Conservation (phyloP, 2,329 filamentous ascomycete species). For the Coniochaeta sp. region DNA sequence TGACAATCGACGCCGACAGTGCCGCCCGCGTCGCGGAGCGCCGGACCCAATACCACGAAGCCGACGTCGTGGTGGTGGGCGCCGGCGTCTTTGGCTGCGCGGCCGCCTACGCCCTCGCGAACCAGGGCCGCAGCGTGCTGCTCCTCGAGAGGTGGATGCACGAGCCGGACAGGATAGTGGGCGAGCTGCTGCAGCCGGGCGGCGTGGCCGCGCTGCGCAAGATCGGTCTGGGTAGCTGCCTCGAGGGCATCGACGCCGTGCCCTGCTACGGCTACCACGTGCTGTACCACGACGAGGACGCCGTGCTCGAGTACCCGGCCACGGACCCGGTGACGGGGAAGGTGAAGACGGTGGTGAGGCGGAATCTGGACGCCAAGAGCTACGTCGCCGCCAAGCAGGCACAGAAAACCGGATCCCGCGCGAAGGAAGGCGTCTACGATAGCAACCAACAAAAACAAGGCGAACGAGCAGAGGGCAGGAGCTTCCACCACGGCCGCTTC, state of each 20-base stretch:
- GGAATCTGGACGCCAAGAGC: conserved; percentile 6
- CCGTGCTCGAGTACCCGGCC: conserved; percentile 72
- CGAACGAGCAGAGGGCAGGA: conserved; percentile 60
- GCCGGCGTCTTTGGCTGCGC: conserved; percentile 88
- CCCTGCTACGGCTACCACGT: conserved; percentile 82
- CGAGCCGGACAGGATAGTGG: conserved; percentile 92
- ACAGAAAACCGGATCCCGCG: conserved; percentile 21
- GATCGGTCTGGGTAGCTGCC: conserved; percentile 71
- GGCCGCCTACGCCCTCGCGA: conserved; percentile 73
- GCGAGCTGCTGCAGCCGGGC: conserved; percentile 89
- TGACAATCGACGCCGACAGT: conserved; percentile 25
- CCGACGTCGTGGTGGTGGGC: conserved; percentile 86
- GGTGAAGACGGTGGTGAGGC: conserved; percentile 19
- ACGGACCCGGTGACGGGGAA: conserved; percentile 38
- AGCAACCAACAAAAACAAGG: conserved; percentile 18
- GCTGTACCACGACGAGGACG: conserved; percentile 67
- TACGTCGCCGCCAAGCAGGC: conserved; percentile 10
- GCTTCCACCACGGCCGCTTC: conserved; percentile 93
- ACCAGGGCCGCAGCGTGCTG: conserved; percentile 85
- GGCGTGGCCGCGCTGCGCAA: conserved; percentile 74
- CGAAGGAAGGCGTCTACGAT: conserved; percentile 9
- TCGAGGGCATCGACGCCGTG: conserved; percentile 84
- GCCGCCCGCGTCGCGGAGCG: conserved; percentile 36
- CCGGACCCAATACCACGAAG: conserved; percentile 51
- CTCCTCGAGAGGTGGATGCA: conserved; percentile 83